Base-by-base conservation (phyloP, 2,329 filamentous ascomycete genomes). In the Cryphonectria radicalis region DNA sequence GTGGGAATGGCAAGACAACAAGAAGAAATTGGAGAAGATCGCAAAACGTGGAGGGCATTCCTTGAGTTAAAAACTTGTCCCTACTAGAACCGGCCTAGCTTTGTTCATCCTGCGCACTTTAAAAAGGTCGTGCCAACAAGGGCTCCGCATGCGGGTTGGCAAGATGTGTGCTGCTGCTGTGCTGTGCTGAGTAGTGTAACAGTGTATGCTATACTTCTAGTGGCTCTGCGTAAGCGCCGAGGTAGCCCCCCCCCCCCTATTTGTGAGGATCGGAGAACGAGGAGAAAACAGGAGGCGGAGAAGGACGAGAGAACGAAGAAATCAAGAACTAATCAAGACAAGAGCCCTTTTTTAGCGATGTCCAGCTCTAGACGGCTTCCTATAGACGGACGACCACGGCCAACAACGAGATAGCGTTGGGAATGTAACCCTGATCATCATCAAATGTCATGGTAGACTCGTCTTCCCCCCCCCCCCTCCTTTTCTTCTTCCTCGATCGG, bases 71-170 rank as follows among this genome's bases (percentile, higher is more conserved):
- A 28, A 28, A 59, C 40, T 63, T 37, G 46, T 57, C 28, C 50
- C 25, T 62, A 19, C 68, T 66, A 25, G 43, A 69, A 66, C 62
- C 19, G 68, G 63, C 68, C 63, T 69, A 69, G 68, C 37, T 40
- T 62, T 35, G 53, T 32, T 8, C 25, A 35, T 59, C 55, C 25
- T 32, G 28, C 55, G n/a, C 55, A 28, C 53, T 17, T 55, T 17
- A 7, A 25, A 28, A 50, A 8, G 8, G 53, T 13, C n/a, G 25
- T 17, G 37, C 28, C 6, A 32, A 62, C 59, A 70, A 37, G 28
- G 68, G 37, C 37, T 28, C 25, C 35, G 19, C 19, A 40, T 50
- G 63, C 40, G 63, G 68, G 63, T 59, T 59, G 28, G 55, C 28
- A 17, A 19, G 19, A n/a, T 59, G 28, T 59, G 14, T 32, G 55